Conservation (phyloP, 495 filamentous ascomycete genomes). For the Penicillium turbatum region DNA sequence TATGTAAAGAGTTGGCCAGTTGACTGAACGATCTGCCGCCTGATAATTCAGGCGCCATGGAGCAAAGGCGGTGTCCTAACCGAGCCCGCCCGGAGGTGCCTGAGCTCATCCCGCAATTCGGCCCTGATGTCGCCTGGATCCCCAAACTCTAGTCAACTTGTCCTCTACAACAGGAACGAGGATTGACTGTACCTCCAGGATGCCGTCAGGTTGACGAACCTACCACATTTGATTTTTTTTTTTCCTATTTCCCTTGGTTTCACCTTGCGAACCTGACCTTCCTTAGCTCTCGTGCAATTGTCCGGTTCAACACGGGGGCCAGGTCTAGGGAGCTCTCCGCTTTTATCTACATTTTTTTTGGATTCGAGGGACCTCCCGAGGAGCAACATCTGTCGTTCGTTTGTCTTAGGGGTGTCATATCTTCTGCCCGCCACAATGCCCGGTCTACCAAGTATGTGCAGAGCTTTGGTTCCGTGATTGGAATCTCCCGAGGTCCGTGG, state of each 20-base stretch:
- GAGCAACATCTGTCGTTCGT: background rate
- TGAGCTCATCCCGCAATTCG: constrained; percentile 4
- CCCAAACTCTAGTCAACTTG: background rate
- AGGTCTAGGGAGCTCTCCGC: background rate
- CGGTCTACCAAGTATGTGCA: constrained; percentile 73
- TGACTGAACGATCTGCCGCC: background rate
- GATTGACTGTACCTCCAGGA: background rate
- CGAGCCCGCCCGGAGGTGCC: background rate
- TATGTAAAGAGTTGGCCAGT: background rate
- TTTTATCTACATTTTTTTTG: too few relatives aligned
- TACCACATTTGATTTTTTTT: too few relatives aligned
- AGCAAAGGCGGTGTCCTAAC: constrained; percentile 4
- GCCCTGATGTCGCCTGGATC: background rate
- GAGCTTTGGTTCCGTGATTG: background rate
- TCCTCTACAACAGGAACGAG: background rate
- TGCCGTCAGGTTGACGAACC: background rate
- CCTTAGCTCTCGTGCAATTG: background rate
- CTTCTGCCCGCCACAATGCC: constrained; percentile 56
- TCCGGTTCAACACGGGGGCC: background rate
- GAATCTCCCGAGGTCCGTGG: background rate
- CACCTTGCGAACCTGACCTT: background rate
- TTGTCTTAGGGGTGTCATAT: background rate
- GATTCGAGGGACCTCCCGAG: background rate
- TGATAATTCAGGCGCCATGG: background rate
- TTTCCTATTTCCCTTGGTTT: too few relatives aligned